phyloP scores from a whole-genome alignment of 352 stramenopile species.

The Globisporangium emineosum region DNA sequence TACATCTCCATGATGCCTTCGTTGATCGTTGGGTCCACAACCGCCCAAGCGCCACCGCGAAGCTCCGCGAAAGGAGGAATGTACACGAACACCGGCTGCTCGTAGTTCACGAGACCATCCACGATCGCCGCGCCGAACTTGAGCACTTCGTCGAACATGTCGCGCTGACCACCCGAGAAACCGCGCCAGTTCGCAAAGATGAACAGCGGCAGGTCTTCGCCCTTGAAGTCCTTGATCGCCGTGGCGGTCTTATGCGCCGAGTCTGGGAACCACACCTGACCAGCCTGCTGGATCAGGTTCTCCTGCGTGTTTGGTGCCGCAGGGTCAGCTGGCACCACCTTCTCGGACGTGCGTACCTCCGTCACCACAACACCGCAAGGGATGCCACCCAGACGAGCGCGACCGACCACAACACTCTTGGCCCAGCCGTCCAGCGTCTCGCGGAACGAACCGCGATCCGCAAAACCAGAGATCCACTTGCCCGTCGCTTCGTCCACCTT shows the following conservation, averaged over 20 bases:
- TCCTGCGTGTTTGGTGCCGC: slow-evolving; percentile 96
- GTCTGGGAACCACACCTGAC: slow-evolving; percentile 99
- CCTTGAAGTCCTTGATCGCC: slow-evolving; percentile 99
- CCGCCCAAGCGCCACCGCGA: slow-evolving; percentile 98
- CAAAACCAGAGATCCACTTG: slow-evolving; percentile 92
- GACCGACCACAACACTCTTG: slow-evolving; percentile 98
- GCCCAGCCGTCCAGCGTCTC: slow-evolving; percentile 98
- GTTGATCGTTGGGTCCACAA: slow-evolving; percentile 99
- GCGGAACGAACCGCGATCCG: slow-evolving; percentile 98
- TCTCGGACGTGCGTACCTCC: slow-evolving; percentile 97
- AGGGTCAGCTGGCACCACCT: slow-evolving; percentile 97
- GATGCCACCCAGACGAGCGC: slow-evolving; percentile 97
- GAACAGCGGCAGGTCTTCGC: slow-evolving; percentile 98
- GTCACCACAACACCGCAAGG: slow-evolving; percentile 98
- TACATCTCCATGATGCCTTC: slow-evolving; percentile 99
- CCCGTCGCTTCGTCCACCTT: slow-evolving; percentile 71
- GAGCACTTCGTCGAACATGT: slow-evolving; percentile 99
- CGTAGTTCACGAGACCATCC: slow-evolving; percentile 98
- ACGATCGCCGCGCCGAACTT: slow-evolving; percentile 99
- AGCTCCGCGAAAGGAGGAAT: slow-evolving; percentile 99
- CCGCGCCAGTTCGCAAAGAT: slow-evolving; percentile 99
- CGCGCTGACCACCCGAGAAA: slow-evolving; percentile 98
- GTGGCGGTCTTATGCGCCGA: slow-evolving; percentile 99
- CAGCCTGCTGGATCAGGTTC: slow-evolving; percentile 96
- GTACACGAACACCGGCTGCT: slow-evolving; percentile 99